phyloP scores from a whole-genome alignment of 1,139 yeast species.

The Geotrichum bryndzae region DNA sequence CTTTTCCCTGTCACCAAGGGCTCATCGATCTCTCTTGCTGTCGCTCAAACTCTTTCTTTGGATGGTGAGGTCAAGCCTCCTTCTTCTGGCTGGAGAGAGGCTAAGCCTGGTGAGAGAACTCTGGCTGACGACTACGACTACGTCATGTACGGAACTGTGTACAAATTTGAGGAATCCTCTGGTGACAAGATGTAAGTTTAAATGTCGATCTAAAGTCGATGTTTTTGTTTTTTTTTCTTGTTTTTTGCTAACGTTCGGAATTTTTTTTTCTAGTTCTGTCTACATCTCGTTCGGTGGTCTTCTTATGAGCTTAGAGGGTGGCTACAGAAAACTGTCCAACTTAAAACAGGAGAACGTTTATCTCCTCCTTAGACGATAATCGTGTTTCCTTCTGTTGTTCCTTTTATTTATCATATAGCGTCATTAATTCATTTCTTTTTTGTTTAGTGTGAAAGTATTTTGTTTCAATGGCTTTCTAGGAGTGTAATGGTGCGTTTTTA shows the following conservation, averaged over 20 bases:
- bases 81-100: conserved; percentile 77
- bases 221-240: background rate
- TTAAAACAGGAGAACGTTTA: conserved; percentile 94
- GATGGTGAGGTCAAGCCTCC: conserved; percentile 55
- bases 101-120: conserved; percentile 73
- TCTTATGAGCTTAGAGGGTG: conserved; percentile 89
- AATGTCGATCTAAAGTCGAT: background rate
- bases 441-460: background rate
- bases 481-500: background rate
- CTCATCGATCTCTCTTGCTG: conserved; percentile 80
- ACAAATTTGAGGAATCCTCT: conserved; percentile 86
- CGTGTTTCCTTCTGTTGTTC: background rate
- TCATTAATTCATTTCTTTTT: background rate
- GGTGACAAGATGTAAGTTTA: conserved; percentile 46
- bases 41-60: conserved; percentile 65
- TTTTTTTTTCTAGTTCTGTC: conserved; percentile 51
- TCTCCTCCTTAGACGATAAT: conserved; percentile 68
- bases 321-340: conserved; percentile 78
- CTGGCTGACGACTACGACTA: conserved; percentile 96
- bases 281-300: conserved; percentile 95
- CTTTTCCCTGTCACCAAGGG: conserved; percentile 77
- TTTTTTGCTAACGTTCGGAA: background rate
- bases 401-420: background rate
- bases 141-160: conserved; percentile 97
- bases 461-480: background rate